Base-by-base conservation (phyloP, 805 yeast species). In the Ogataea trehaloabstinens region DNA sequence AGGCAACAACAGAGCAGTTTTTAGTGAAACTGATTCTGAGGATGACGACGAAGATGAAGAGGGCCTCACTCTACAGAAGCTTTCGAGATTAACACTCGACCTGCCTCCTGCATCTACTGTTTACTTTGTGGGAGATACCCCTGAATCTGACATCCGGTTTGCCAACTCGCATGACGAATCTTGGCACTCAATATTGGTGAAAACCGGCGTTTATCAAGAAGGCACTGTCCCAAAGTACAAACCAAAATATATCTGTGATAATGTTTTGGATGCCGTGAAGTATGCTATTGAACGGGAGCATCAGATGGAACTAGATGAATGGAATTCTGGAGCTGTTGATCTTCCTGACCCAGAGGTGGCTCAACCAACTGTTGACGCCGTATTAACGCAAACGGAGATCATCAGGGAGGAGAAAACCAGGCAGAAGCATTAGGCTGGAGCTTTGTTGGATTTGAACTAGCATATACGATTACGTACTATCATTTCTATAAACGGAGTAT, bases 41-140 rank as follows among this genome's bases (percentile, higher is more conserved):
- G 52, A 46, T 10, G 60, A 49, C 32, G 60, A 55, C 11, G 60
- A 48, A 28, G 69, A 61, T 34, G 68, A 68, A 39, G 75, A 67
- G 41, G 74, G 73, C 21, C 63, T 75, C 27, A 66, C 71, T 4
- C 63, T 72, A 16, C 73, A 71, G 48, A 71, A 67, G 37, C 57
- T 71, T 20, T 61, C 71, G n/a, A 66, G 64, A 48, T 46, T 67
- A 44, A 64, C 67, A 2, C 51, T 78, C 51, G 81, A 80, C 40
- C 65, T 85, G 48, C 93, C 93, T 5, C 90, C 90, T 4, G 88
- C 93, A 3, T 80, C 87, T 4, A 85, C 93, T 0, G 95, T 86
- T 12, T 85, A 85, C 61, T 86, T 85, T 64, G 93, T 85, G 36
- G 95, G 95, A 53, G 95, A 85, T 57, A 85, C 95, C 11, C 95